These are phyloP conservation scores for Colletotrichum sublineola DNA, from an alignment of 2,329 filamentous ascomycete genomes.

Conservation along the genomic window DNA sequence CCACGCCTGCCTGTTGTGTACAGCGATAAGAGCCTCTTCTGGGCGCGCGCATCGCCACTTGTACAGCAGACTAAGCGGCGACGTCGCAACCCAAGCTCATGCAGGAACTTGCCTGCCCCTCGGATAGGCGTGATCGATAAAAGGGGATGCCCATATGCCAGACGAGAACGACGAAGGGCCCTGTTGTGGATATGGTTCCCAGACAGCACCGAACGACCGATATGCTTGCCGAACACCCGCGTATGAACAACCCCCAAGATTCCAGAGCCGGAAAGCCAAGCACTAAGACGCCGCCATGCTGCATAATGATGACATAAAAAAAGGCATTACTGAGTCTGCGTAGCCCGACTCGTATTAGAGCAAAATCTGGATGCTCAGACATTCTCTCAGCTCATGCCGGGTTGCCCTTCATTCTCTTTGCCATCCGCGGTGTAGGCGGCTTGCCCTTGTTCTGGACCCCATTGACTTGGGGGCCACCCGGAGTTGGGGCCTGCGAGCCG, in stretches of 20 bases:
- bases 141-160: slow-evolving; percentile 2
- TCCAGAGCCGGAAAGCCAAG: slow-evolving; percentile 43
- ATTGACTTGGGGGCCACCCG: slow-evolving; percentile 63
- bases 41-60: slow-evolving; percentile 20
- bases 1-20: background rate
- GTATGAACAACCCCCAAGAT: slow-evolving; percentile 44
- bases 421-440: slow-evolving; percentile 69
- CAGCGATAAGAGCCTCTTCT: background rate
- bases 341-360: slow-evolving; percentile 31
- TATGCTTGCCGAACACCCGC: slow-evolving; percentile 42
- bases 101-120: slow-evolving; percentile 30
- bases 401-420: slow-evolving; percentile 66
- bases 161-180: slow-evolving; percentile 27
- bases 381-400: slow-evolving; percentile 47
- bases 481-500: slow-evolving; percentile 63
- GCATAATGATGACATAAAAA: slow-evolving; percentile 52
- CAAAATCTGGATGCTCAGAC: slow-evolving; percentile 31
- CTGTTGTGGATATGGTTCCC: slow-evolving; percentile 24
- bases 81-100: slow-evolving; percentile 9
- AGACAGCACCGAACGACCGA: slow-evolving; percentile 37
- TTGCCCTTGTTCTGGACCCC: slow-evolving; percentile 65
- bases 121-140: background rate
- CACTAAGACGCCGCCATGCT: slow-evolving; percentile 54
- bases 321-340: slow-evolving; percentile 43
- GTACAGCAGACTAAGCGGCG: slow-evolving; percentile 22